Evolutionary conservation across 2,329 filamentous ascomycete species (phyloP), one percentile per base, ranked within the genome.

Genomic region (Elsinoe perseae): DNA sequence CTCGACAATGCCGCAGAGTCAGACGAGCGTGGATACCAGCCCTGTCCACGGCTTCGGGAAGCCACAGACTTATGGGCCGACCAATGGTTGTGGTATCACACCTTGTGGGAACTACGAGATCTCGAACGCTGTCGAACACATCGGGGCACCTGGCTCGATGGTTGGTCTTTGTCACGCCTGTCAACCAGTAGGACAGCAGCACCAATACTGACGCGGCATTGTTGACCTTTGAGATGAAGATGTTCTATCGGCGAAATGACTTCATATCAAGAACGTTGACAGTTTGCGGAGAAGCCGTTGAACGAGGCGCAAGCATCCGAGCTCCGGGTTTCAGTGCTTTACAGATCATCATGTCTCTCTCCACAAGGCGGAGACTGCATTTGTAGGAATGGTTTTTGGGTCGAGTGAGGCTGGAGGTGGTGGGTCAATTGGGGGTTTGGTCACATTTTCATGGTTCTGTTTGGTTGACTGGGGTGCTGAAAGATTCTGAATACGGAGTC

Each of bases 91-190:
- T 9, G 25, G 14, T 4, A 21, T 10, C 56, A 18, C 54, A 12
- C 56, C 58, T 20, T 61, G 59, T 42, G 59, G 59, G 12, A 52
- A 54, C 38, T 61, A 56, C 25, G 57, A 61, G 2, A 54, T 61
- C 23, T 25, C 44, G 4, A 8, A 34, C 16, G 59, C 59, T 6
- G 53, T 44, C 14, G 59, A 61, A 40, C 57, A 61, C 43, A 54
- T 57, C 16, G 53, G 53, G 14, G 18, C 38, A 14, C 23, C 48
- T n/a, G 48, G 25, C 7, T 44, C 23, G 16, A 18, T 40, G 32
- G 25, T 57, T 32, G 57, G 57, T 12, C 57, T 48, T 55, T 60
- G 59, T 25, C 59, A 58, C 28, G 16, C 21, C 38, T 60, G 59
- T 32, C 27, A 16, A 14, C 54, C 54, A 14, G 43, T 21, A 6